Evolutionary conservation across 441 rosid genomes (phyloP), one percentile per base, ranked within the genome.

Genomic region (Dalechampia spathulata): DNA sequence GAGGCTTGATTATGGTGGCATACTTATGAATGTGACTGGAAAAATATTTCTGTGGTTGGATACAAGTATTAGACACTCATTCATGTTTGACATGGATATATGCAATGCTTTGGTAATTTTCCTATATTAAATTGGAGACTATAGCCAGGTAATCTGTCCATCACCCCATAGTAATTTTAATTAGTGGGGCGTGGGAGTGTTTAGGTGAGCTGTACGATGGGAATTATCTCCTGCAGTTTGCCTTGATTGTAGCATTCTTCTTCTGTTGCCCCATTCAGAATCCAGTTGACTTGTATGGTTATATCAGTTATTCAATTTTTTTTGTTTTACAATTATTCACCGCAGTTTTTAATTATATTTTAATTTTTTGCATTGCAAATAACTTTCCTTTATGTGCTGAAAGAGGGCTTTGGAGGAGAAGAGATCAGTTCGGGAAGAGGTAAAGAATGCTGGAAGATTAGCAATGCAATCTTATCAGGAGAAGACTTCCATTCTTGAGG

Each of bases 371-470:
- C 17, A 42, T 40, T 49, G 22, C 14, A 51, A 39, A 52, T 52
- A 45, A 16, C 50, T 44, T 26, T 42, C 41, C 27, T 14, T 38
- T 37, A 11, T 38, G 36, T 41, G 50, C 66, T 49, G 41, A 65
- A 62, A 88, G 98, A 75, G 83, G 43, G 72, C 90, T 62, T 55
- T 92, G 62, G 95, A 88, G 70, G 98, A 88, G 83, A 92, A 83
- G 75, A 88, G 76, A 74, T 59, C 43, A 32, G 61, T 75, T 62
- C 69, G 76, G 5, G 91, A 80, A 67, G 87, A 84, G 64, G 89
- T 89, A 62, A 78, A 68, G 72, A 75, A 77, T 68, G 83, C 90
- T 60, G 93, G 84, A 69, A 78, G 72, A 64, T 66, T 47, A 45
- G 90, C 94, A 19, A 77, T 79, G 81, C 76, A 78, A 40, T 66